Evolutionary conservation across 352 stramenopile genomes (phyloP), one percentile per base, ranked within the genome.

Genomic region (Labyrinthula sp.): DNA sequence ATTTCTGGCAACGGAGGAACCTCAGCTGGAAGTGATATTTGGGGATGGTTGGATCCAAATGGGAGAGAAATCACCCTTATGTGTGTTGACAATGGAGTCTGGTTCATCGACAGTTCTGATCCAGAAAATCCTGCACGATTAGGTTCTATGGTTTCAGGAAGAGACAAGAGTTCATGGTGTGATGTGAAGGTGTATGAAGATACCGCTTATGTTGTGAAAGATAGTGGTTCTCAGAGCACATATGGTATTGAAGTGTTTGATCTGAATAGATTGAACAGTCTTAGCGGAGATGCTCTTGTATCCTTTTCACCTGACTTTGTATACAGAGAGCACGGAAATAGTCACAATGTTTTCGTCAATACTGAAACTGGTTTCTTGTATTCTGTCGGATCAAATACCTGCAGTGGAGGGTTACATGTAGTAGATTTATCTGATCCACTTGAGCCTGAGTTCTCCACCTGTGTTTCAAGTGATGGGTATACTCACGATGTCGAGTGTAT

Each of bases 231-330:
- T n/a, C n/a, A n/a, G n/a, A 5, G 15, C 3, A n/a, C 3, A 3
- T 38, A 57, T 30, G 58, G 58, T 0, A 18, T 65, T 25, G 56
- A 65, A 33, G 52, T 63, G 17, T 63, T 64, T 20, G 58, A 64
- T 36, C 35, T 64, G 20, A 57, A 9, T 15, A 22, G 21, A 15
- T 24, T 64, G 14, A 17, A 52, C 7, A 28, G 33, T 22, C 9
- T 10, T 17, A 9, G 8, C 34, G n/a, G n/a, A n/a, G n/a, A n/a
- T n/a, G n/a, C n/a, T n/a, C n/a, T n/a, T n/a, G n/a, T n/a, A n/a
- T n/a, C n/a, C n/a, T n/a, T n/a, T n/a, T 23, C 9, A 7, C n/a
- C 2, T 4, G 28, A 17, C 10, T 45, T 17, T 3, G 26, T 14
- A 12, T 48, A 6, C 34, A 1, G 20, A 20, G 28, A 9, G 22